Base-by-base conservation (phyloP, 306 rosid genomes). In the Carpinus viminea region DNA sequence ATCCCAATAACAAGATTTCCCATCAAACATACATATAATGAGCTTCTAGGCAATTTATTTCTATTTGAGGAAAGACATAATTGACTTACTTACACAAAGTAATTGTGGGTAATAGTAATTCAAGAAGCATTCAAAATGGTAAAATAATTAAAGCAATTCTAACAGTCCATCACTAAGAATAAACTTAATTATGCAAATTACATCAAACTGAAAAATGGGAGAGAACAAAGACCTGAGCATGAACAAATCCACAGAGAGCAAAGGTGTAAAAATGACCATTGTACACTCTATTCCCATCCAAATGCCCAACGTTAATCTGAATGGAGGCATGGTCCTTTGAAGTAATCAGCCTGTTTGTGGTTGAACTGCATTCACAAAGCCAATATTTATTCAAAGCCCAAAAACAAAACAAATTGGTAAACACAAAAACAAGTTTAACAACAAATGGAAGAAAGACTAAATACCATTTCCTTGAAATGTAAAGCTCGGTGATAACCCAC, bases 321-420 rank as follows among this genome's bases (percentile, higher is more conserved):
- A 90, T 91, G 0, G 92, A 88, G 1, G 95, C 95, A 47, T 90
- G 92, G 88, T n/a, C n/a, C n/a, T n/a, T n/a, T n/a, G n/a, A n/a
- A n/a, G n/a, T n/a, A n/a, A n/a, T n/a, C n/a, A n/a, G n/a, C n/a
- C n/a, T n/a, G n/a, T n/a, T n/a, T n/a, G n/a, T n/a, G n/a, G n/a
- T n/a, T n/a, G n/a, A n/a, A 71, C 95, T 90, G 88, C 83, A 82
- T 41, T 4, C 16, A 24, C 5, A 50, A 28, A 2, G 18, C 31
- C 17, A 51, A 57, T 36, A 79, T 20, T 47, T 75, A 62, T 50
- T 45, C 41, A 48, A 47, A 21, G 34, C 4, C 38, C 18, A 16
- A 45, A 1, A 62, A 43, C 20, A 12, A 61, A 76, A 38, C 41
- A 54, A 34, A 46, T 2, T 18, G 9, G 15, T 38, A 66, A 66